These are phyloP conservation scores for Hydnomerulius pinastri DNA, from an alignment of 768 basidiomycete genomes.

Conservation along the genomic window DNA sequence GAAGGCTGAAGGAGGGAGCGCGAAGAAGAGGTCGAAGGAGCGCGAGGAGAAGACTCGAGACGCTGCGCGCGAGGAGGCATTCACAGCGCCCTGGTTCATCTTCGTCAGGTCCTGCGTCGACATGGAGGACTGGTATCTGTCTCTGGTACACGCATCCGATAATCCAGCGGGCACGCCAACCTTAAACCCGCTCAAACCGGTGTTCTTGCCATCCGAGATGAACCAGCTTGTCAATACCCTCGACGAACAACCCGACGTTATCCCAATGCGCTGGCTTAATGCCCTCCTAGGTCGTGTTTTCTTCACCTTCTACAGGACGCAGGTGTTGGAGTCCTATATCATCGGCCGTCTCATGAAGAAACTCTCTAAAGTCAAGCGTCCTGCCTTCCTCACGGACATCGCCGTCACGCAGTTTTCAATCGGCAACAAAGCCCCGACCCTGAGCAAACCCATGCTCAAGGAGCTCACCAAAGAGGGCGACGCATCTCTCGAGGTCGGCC, in stretches of 20 bases:
- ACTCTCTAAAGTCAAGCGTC: slow-evolving; percentile 87
- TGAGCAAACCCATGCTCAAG: slow-evolving; percentile 98
- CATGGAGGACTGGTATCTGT: slow-evolving; percentile 97
- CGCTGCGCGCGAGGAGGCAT: slow-evolving; percentile 49
- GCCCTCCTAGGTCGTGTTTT: slow-evolving; percentile 91
- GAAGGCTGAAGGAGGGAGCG: slow-evolving; percentile 42
- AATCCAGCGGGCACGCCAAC: slow-evolving; percentile 63
- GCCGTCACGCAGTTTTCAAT: slow-evolving; percentile 88
- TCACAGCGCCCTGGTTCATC: slow-evolving; percentile 85
- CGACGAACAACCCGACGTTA: slow-evolving; percentile 93
- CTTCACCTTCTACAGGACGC: slow-evolving; percentile 88
- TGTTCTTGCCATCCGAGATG: slow-evolving; percentile 84
- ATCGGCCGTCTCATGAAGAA: slow-evolving; percentile 92
- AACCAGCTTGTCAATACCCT: slow-evolving; percentile 76
- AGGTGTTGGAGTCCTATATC: slow-evolving; percentile 79
- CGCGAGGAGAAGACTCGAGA: slow-evolving; percentile 36
- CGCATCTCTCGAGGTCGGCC: slow-evolving; percentile 83
- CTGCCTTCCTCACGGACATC: slow-evolving; percentile 81
- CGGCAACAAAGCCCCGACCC: slow-evolving; percentile 78
- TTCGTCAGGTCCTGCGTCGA: slow-evolving; percentile 86
- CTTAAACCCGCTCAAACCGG: slow-evolving; percentile 55
- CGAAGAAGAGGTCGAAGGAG: slow-evolving; percentile 44
- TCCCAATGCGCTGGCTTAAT: slow-evolving; percentile 97
- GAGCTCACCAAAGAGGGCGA: slow-evolving; percentile 94
- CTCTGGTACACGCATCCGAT: slow-evolving; percentile 74